Evolutionary conservation across 208 protist genomes (phyloP), one percentile per base, ranked within the genome.

Genomic region (Acanthamoeba lenticulata): DNA sequence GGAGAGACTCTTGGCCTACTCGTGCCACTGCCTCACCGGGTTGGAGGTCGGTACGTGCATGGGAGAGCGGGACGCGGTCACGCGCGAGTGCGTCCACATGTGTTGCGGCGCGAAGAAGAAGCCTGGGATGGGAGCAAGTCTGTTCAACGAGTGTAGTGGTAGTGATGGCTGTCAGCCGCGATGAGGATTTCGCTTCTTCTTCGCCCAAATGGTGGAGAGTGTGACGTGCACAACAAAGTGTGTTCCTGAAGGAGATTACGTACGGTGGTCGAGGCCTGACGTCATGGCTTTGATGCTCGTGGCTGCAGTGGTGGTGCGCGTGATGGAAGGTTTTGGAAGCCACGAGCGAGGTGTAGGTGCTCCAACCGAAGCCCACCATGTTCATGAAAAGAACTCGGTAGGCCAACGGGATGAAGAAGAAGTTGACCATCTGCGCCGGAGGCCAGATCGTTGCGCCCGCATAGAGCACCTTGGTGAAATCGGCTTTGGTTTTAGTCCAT

Each of bases 321-420:
- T 83, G 72, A n/a, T n/a, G 17, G 72, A 83, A 83, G 15, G 72
- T 38, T 32, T 34, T 32, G 5, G 72, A 90, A 13, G 81, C 81
- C 17, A 90, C 81, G 21, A 90, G 36, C 34, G 49, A 67, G 15
- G 81, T 67, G 81, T 67, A 90, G 47, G 81, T 90, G 49, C 81
- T 90, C 83, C 83, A 90, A 24, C 83, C 83, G 34, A 90, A 45
- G n/a, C 83, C 83, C 83, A 90, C 83, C 3, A 90, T 45, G 49
- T 90, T 90, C 6, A 69, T 90, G 83, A 90, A 90, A 0, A 90
- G 52, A 1, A 90, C 83, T 11, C 55, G 83, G 34, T 90, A 90
- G 83, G 44, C 32, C 27, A 90, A 47, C 42, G 83, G 83, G 7
- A 90, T 27, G 44, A 47, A 90, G 49, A 67, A 47, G 49, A 90